A percentile compares a stretch with the other conserved stretches of the same genome.
These are phyloP conservation scores for Aspergillus leporis DNA, from an alignment of 495 filamentous ascomycete genomes.

Conservation along the genomic window DNA sequence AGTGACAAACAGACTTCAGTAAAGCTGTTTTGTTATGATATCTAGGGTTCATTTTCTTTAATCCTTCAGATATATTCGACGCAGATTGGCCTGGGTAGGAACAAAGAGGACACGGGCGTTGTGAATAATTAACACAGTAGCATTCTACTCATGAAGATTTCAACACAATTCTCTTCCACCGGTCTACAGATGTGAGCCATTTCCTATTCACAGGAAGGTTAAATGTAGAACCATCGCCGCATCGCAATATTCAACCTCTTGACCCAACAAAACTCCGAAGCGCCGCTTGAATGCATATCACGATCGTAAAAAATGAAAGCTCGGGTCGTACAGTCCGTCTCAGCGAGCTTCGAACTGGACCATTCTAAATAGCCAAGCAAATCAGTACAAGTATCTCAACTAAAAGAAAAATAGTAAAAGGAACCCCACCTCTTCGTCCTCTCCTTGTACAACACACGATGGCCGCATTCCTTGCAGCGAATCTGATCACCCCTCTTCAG, in stretches of 20 bases:
- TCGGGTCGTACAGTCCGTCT: slow-evolving; percentile 3
- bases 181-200: neutral
- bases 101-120: slow-evolving; percentile 11
- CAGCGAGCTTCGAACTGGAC: slow-evolving; percentile 96
- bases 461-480: slow-evolving; percentile 93
- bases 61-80: slow-evolving; percentile 8
- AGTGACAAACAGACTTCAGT: slow-evolving; percentile 46
- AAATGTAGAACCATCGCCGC: slow-evolving; percentile 1
- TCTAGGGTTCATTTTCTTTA: slow-evolving; percentile 13
- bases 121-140: slow-evolving; percentile 10
- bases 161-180: neutral
- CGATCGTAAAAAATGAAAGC: slow-evolving; percentile 12
- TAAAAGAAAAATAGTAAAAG: slow-evolving; percentile 10
- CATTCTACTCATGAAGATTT: neutral
- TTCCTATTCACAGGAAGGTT: neutral
- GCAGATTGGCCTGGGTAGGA: slow-evolving; percentile 2
- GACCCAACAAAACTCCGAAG: slow-evolving; percentile 26
- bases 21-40: slow-evolving; percentile 1
- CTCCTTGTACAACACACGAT: slow-evolving; percentile 96
- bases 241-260: neutral
- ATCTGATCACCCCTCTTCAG: slow-evolving; percentile 85
- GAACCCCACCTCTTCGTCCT: slow-evolving; percentile 83
- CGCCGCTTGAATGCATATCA: slow-evolving; percentile 30
- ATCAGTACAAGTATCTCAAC: slow-evolving; percentile 5
- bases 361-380: slow-evolving; percentile 60